A percentile compares a stretch with the other conserved stretches of the same genome.
These are phyloP conservation scores for Hymenoscyphus infarciens DNA, from an alignment of 2,329 filamentous ascomycete genomes.

Conservation along the genomic window DNA sequence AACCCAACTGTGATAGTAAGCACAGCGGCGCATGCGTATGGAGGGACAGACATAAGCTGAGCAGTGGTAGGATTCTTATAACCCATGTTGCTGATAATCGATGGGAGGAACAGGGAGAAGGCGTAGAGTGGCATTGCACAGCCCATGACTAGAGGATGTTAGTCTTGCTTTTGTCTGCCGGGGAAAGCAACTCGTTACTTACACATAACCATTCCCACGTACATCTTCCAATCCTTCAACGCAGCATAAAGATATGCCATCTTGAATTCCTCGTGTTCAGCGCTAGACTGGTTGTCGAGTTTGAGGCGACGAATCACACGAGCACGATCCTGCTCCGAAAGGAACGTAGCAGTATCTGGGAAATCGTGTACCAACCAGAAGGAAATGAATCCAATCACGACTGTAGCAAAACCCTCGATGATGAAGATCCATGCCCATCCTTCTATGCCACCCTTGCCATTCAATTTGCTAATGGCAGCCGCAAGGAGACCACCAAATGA, in stretches of 20 bases:
- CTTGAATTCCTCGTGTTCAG: slow-evolving; percentile 61
- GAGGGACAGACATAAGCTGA: slow-evolving; percentile 70
- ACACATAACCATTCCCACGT: slow-evolving; percentile 65
- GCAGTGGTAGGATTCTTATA: slow-evolving; percentile 53
- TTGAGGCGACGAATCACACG: slow-evolving; percentile 69
- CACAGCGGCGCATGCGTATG: slow-evolving; percentile 66
- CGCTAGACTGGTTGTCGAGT: slow-evolving; percentile 68
- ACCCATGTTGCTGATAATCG: slow-evolving; percentile 61
- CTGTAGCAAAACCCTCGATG: slow-evolving; percentile 47
- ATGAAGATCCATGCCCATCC: slow-evolving; percentile 52
- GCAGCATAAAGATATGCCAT: slow-evolving; percentile 67
- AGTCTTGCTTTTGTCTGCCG: neutral
- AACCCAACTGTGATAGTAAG: slow-evolving; percentile 67
- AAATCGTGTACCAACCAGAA: slow-evolving; percentile 26
- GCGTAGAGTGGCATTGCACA: slow-evolving; percentile 63
- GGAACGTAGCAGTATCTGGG: slow-evolving; percentile 59
- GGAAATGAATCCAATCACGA: slow-evolving; percentile 36
- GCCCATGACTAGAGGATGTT: neutral
- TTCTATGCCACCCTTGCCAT: slow-evolving; percentile 40
- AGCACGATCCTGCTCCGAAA: slow-evolving; percentile 63
- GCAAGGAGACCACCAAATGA: slow-evolving; percentile 47
- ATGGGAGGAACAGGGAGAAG: slow-evolving; percentile 73
- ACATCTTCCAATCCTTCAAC: slow-evolving; percentile 80
- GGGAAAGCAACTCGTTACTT: slow-evolving; percentile 22
- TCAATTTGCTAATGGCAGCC: slow-evolving; percentile 42